Evolutionary conservation across 2,329 filamentous ascomycete genomes (phyloP).

Genomic region (Neofusicoccum sp.): DNA sequence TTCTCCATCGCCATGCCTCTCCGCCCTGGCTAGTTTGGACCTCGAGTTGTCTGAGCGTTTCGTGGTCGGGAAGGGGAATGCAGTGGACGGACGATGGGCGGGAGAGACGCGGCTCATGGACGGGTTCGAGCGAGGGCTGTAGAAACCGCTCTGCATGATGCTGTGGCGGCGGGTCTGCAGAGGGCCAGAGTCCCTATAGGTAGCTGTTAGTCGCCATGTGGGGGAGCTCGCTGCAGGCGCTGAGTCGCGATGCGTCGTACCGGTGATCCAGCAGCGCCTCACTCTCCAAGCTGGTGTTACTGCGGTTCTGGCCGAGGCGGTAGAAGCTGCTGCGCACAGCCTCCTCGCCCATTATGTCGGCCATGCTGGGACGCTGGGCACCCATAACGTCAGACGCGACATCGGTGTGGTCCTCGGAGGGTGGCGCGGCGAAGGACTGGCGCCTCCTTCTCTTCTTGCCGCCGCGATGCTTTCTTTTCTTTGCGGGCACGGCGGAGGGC

Average conservation of each 20-base stretch:
- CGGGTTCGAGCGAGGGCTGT: conserved; percentile 28
- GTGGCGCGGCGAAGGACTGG: conserved; percentile 70
- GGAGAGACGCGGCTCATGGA: conserved; percentile 21
- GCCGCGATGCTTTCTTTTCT: conserved; percentile 73
- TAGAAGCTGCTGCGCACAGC: conserved; percentile 53
- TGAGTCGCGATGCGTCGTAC: conserved; percentile 39
- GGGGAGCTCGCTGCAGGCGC: not conserved
- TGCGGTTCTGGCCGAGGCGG: conserved; percentile 60
- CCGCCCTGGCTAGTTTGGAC: conserved; percentile 21
- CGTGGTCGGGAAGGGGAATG: conserved; percentile 7
- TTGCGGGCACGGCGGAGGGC: conserved; percentile 29
- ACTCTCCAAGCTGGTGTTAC: conserved; percentile 85
- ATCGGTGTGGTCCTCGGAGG: conserved; percentile 56
- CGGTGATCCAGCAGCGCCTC: conserved; percentile 85
- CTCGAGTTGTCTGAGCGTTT: not conserved
- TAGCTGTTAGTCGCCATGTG: not conserved
- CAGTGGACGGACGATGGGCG: conserved; percentile 21
- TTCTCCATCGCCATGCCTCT: conserved; percentile 49
- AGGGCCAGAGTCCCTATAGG: conserved; percentile 37
- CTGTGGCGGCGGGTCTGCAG: conserved; percentile 44
- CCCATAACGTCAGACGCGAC: conserved; percentile 52
- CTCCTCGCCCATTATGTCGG: conserved; percentile 35
- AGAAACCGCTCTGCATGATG: conserved; percentile 37
- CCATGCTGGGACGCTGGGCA: conserved; percentile 38
- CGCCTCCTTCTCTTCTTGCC: conserved; percentile 77